phyloP scores from a whole-genome alignment of 768 basidiomycete species.

The Crepidotus variabilis region DNA sequence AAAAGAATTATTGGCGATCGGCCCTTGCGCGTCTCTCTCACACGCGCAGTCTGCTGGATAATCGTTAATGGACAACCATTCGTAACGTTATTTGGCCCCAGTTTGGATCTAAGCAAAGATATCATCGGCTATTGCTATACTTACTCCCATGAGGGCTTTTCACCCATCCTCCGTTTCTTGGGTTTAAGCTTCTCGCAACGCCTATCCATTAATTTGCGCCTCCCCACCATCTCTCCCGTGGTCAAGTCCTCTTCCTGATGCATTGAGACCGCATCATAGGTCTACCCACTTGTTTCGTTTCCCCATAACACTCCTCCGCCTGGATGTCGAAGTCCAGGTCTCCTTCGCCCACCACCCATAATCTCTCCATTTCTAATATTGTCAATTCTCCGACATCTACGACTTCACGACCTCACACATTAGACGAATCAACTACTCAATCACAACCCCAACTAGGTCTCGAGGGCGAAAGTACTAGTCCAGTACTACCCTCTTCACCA shows the following conservation, averaged over 20 bases:
- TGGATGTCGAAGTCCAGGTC: constrained; percentile 51
- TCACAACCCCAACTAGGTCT: constrained; percentile 10
- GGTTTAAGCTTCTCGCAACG: constrained; percentile 20
- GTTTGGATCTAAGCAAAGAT: constrained; percentile 25
- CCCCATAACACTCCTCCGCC: constrained; percentile 22
- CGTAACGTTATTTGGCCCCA: constrained; percentile 26
- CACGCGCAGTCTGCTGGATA: constrained; percentile 16
- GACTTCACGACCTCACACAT: constrained; percentile 38
- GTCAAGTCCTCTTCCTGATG: constrained; percentile 31
- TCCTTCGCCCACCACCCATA: constrained; percentile 40
- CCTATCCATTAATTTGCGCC: constrained; percentile 19
- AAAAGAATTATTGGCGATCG: constrained; percentile 22
- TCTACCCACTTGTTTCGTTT: constrained; percentile 31
- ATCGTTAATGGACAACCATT: constrained; percentile 24
- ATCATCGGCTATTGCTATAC: constrained; percentile 29
- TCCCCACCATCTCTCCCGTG: constrained; percentile 14
- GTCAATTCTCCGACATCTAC: constrained; percentile 28
- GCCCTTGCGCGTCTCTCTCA: constrained; percentile 18
- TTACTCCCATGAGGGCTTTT: constrained; percentile 22
- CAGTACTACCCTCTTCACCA: constrained; percentile 21
- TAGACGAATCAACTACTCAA: constrained; percentile 31
- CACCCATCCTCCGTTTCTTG: constrained; percentile 16
- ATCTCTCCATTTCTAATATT: constrained; percentile 35
- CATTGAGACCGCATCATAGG: constrained; percentile 38
- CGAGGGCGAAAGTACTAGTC: constrained; percentile 20